Evolutionary conservation across 495 filamentous ascomycete genomes (phyloP).

Genomic region (Lasiosphaeria ovina): DNA sequence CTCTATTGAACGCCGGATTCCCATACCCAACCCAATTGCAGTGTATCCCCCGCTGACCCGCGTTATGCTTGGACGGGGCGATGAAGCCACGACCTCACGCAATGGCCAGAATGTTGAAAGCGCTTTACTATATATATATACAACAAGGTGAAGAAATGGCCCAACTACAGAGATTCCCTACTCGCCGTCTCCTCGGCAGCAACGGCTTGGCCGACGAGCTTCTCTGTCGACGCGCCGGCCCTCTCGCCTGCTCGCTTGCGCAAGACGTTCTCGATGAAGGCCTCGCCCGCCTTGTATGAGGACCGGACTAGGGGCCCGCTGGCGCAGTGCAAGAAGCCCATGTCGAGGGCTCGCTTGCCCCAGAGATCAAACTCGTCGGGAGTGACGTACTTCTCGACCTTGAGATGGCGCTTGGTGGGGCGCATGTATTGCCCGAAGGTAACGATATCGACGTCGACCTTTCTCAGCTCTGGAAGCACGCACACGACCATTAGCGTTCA

Average conservation of each 20-base stretch:
- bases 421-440: slow-evolving; percentile 99
- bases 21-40: too few relatives aligned
- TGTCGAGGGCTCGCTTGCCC: slow-evolving; percentile 82
- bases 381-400: slow-evolving; percentile 90
- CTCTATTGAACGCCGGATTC: too few relatives aligned
- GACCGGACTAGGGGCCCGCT: slow-evolving; percentile 89
- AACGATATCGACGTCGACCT: slow-evolving; percentile 82
- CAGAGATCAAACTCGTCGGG: slow-evolving; percentile 88
- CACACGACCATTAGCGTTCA: not conserved
- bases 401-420: slow-evolving; percentile 95
- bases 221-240: slow-evolving; percentile 17
- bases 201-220: slow-evolving; percentile 20
- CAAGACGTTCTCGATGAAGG: slow-evolving; percentile 97
- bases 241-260: slow-evolving; percentile 70
- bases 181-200: slow-evolving; percentile 22
- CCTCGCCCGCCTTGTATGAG: slow-evolving; percentile 96
- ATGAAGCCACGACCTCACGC: too few relatives aligned
- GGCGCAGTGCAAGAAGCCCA: slow-evolving; percentile 96
- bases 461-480: slow-evolving; percentile 60
- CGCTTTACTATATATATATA: not conserved
- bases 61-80: too few relatives aligned
- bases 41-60: too few relatives aligned
- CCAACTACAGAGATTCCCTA: not conserved
- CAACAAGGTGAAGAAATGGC: not conserved
- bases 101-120: slow-evolving; percentile 3